Percentiles rank a stretch among this genome's conserved stretches.
phyloP scores from a whole-genome alignment of 2,329 filamentous ascomycete species.

The Aspergillus sp. region DNA sequence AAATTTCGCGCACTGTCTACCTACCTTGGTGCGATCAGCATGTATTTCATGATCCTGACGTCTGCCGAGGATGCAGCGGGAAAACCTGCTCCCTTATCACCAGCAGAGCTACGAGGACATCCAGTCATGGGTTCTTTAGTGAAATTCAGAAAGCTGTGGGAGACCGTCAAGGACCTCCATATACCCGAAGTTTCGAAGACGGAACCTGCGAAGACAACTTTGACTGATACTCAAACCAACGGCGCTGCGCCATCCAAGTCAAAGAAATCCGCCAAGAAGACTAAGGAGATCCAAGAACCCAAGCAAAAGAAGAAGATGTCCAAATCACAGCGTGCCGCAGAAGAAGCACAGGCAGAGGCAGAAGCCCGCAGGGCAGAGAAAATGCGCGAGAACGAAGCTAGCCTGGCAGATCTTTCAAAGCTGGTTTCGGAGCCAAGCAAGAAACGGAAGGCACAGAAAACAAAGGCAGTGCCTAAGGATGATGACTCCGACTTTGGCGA shows the following conservation, averaged over 20 bases:
- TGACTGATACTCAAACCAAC: constrained; percentile 3
- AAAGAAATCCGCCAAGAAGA: constrained; percentile 17
- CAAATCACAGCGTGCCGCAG: constrained; percentile 46
- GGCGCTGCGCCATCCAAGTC: constrained; percentile 13
- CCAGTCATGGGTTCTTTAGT: constrained; percentile 83
- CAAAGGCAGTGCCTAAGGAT: constrained; percentile 27
- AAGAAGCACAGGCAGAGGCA: constrained; percentile 52
- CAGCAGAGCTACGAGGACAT: constrained; percentile 80
- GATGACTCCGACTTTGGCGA: constrained; percentile 91
- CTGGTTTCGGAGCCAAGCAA: constrained; percentile 48
- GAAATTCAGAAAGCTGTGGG: constrained; percentile 76
- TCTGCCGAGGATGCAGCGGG: constrained; percentile 61
- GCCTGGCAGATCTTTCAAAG: constrained; percentile 66
- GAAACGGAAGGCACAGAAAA: constrained; percentile 39
- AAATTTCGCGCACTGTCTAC: constrained; percentile 78
- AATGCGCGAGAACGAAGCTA: constrained; percentile 59
- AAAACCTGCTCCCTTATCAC: constrained; percentile 59
- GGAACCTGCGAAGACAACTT: constrained; percentile 2
- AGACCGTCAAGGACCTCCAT: constrained; percentile 63
- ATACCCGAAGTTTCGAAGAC: constrained; percentile 38
- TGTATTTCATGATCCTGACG: constrained; percentile 93
- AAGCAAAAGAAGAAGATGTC: constrained; percentile 42
- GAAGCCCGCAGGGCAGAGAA: constrained; percentile 51
- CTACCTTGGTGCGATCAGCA: constrained; percentile 79
- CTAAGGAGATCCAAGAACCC: constrained; percentile 30